Conservation (phyloP, 176 grass and related monocot genomes). For the Poa pratensis region DNA sequence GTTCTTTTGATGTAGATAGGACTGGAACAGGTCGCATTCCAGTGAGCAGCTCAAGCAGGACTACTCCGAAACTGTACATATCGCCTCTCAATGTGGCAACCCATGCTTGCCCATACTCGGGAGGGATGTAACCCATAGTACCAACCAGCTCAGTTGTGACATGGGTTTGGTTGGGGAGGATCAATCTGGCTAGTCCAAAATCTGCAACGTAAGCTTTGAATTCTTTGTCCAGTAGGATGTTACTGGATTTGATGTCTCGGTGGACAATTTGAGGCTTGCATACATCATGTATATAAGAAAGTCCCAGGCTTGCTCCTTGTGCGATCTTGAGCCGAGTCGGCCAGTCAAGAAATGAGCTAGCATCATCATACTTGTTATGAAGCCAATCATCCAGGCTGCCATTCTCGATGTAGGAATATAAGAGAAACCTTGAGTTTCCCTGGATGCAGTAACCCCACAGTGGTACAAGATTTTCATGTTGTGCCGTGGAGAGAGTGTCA, state of each 20-base stretch:
- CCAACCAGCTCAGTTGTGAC: constrained; percentile 76
- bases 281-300: constrained; percentile 59
- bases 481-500: constrained; percentile 45
- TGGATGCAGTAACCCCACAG: constrained; percentile 55
- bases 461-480: constrained; percentile 56
- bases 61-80: constrained; percentile 71
- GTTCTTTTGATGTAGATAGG: constrained; percentile 45
- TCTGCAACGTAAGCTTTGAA: constrained; percentile 78
- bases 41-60: constrained; percentile 67
- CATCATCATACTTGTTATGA: constrained; percentile 50
- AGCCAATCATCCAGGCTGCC: constrained; percentile 84
- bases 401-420: constrained; percentile 75
- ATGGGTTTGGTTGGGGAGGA: constrained; percentile 65
- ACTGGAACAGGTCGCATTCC: constrained; percentile 52
- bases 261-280: constrained; percentile 70
- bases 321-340: constrained; percentile 51
- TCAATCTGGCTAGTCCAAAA: constrained; percentile 74
- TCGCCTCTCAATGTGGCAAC: constrained; percentile 70
- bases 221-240: constrained; percentile 70
- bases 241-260: constrained; percentile 77
- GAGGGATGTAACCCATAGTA: constrained; percentile 77
- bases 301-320: constrained; percentile 46
- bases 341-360: constrained; percentile 56
- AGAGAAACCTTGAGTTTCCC: constrained; percentile 42
- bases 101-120: constrained; percentile 70